phyloP scores from a whole-genome alignment of 345 rosid species.

The Sisymbrium irio region DNA sequence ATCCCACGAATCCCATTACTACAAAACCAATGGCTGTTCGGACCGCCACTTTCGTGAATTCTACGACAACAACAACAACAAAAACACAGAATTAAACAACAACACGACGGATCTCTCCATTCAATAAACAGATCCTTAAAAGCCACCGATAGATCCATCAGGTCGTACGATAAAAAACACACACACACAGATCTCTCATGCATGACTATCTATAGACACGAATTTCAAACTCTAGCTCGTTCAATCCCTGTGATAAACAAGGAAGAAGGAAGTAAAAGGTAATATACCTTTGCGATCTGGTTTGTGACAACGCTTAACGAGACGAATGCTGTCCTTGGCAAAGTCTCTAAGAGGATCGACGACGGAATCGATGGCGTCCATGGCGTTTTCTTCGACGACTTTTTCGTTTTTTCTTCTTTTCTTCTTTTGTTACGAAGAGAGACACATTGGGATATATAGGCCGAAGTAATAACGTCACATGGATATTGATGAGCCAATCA shows the following conservation, averaged over 20 bases:
- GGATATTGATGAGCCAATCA: slow-evolving; percentile 27
- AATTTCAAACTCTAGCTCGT: neutral
- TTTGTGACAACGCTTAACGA: slow-evolving; percentile 80
- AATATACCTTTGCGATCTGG: slow-evolving; percentile 69
- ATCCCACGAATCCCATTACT: slow-evolving; percentile 80
- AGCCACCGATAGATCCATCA: slow-evolving; percentile 1
- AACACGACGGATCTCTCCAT: neutral
- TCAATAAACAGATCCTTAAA: slow-evolving; percentile 11
- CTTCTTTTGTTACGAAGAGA: neutral
- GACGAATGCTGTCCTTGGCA: slow-evolving; percentile 72
- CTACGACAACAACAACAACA: slow-evolving; percentile 20
- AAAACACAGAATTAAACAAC: neutral
- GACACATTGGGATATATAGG: no score
- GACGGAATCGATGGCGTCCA: slow-evolving; percentile 76
- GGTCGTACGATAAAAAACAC: neutral
- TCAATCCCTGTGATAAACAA: neutral
- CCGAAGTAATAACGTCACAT: slow-evolving; percentile 32
- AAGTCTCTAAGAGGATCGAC: slow-evolving; percentile 78
- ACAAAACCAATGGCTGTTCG: slow-evolving; percentile 85
- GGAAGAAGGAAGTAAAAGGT: neutral
- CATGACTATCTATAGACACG: neutral
- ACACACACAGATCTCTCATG: neutral
- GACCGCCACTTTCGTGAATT: slow-evolving; percentile 76
- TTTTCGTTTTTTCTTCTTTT: neutral
- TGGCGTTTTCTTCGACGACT: slow-evolving; percentile 16